Percentiles rank a stretch among this genome's conserved stretches.
phyloP scores from a whole-genome alignment of 1,284 basidiomycete species.

The Pascua guehoae region DNA sequence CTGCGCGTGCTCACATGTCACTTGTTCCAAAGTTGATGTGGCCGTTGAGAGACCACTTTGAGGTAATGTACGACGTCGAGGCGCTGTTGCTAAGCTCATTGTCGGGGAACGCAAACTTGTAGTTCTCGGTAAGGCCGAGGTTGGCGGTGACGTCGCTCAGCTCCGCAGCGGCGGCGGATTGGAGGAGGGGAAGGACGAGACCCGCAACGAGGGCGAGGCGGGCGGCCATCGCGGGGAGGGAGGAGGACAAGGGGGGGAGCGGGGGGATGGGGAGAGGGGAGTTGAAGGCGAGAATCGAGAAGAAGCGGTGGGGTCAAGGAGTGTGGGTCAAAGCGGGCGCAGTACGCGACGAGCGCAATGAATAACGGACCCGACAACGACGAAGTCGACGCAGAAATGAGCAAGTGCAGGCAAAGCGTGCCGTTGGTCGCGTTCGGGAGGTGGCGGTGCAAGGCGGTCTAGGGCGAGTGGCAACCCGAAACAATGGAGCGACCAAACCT shows the following conservation, averaged over 20 bases:
- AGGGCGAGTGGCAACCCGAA: no score
- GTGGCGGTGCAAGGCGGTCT: no score
- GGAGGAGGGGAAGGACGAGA: conserved; percentile 4
- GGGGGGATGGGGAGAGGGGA: background rate
- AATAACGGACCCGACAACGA: no score
- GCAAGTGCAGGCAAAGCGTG: no score
- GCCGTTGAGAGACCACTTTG: conserved; percentile 34
- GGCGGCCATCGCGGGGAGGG: background rate
- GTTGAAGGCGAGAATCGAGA: no score
- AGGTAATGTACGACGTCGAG: conserved; percentile 24
- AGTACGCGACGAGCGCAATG: no score
- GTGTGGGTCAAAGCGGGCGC: no score
- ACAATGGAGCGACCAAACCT: no score
- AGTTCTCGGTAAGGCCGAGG: conserved; percentile 26
- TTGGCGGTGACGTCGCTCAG: conserved; percentile 2
- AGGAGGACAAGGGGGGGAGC: background rate
- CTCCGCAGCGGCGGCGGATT: background rate
- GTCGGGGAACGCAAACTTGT: conserved; percentile 29
- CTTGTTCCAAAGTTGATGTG: conserved; percentile 31
- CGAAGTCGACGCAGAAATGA: no score
- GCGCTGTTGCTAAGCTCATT: conserved; percentile 19
- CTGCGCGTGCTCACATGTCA: conserved; percentile 23
- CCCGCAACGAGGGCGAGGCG: conserved; percentile 7
- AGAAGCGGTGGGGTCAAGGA: no score
- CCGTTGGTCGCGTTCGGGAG: no score